Evolutionary conservation across 148 eudicot genomes (phyloP).

Genomic region (Nepenthes gracilis): DNA sequence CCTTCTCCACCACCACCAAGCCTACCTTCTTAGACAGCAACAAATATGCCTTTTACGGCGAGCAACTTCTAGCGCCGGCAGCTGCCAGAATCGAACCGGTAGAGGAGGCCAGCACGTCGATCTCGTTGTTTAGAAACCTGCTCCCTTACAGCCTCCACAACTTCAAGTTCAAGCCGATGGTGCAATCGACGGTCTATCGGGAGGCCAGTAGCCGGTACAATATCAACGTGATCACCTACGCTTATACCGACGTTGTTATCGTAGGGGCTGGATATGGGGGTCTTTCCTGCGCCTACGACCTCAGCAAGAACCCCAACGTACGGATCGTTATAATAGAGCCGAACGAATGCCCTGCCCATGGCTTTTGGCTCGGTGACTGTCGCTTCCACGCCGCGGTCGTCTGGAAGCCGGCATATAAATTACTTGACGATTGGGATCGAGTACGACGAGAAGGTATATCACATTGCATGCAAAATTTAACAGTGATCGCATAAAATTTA

Average conservation of each 20-base stretch:
- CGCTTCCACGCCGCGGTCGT: slow-evolving; percentile 92
- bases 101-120: not conserved
- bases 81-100: slow-evolving; percentile 4
- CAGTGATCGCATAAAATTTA: too few species aligned
- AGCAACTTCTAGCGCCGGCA: slow-evolving; percentile 14
- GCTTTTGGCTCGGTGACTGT: slow-evolving; percentile 94
- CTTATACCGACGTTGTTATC: slow-evolving; percentile 84
- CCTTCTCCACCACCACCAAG: slow-evolving; percentile 21
- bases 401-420: slow-evolving; percentile 72
- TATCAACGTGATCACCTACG: slow-evolving; percentile 82
- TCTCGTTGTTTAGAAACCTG: slow-evolving; percentile 29
- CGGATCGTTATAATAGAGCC: slow-evolving; percentile 82
- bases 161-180: slow-evolving; percentile 63
- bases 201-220: slow-evolving; percentile 93
- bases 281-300: slow-evolving; percentile 7
- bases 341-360: slow-evolving; percentile 90
- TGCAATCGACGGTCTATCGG: slow-evolving; percentile 76
- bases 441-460: slow-evolving; percentile 24
- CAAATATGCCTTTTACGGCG: slow-evolving; percentile 25
- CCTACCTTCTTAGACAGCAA: slow-evolving; percentile 1
- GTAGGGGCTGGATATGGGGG: slow-evolving; percentile 97
- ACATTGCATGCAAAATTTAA: too few species aligned
- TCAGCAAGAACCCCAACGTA: slow-evolving; percentile 7
- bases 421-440: slow-evolving; percentile 18
- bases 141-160: slow-evolving; percentile 46